Evolutionary conservation across 2,329 filamentous ascomycete species (phyloP).

Genomic region (Exophiala lecanii-corni): DNA sequence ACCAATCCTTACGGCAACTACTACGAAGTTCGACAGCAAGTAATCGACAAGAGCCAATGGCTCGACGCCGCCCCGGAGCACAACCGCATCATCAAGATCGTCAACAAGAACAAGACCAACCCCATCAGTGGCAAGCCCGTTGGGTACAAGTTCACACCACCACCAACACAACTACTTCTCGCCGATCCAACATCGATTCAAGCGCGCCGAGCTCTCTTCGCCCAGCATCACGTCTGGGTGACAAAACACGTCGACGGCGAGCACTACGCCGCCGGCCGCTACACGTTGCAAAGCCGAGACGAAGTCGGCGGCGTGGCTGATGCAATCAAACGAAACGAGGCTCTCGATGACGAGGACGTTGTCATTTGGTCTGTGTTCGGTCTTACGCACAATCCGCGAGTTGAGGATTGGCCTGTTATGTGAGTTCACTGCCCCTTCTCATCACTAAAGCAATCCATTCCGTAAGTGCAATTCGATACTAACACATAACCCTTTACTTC

Average conservation of each 20-base stretch:
- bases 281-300: slow-evolving; percentile 42
- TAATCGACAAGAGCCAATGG: slow-evolving; percentile 44
- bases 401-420: slow-evolving; percentile 49
- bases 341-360: slow-evolving; percentile 42
- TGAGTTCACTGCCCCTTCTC: slow-evolving; percentile 34
- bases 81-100: slow-evolving; percentile 46
- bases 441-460: no score
- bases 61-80: slow-evolving; percentile 50
- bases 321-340: slow-evolving; percentile 40
- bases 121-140: slow-evolving; percentile 40
- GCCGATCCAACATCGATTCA: slow-evolving; percentile 43
- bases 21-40: slow-evolving; percentile 51
- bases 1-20: slow-evolving; percentile 60
- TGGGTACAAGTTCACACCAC: slow-evolving; percentile 46
- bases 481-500: not conserved
- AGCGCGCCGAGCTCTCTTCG: slow-evolving; percentile 44
- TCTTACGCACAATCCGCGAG: slow-evolving; percentile 48
- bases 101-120: slow-evolving; percentile 43
- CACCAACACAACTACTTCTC: slow-evolving; percentile 46
- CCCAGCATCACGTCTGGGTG: slow-evolving; percentile 49
- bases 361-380: slow-evolving; percentile 50
- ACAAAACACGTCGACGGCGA: slow-evolving; percentile 48
- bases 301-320: slow-evolving; percentile 44
- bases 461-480: no score
- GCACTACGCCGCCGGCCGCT: slow-evolving; percentile 46